phyloP scores from a whole-genome alignment of 257 asterid genomes.

The Vinca minor region DNA sequence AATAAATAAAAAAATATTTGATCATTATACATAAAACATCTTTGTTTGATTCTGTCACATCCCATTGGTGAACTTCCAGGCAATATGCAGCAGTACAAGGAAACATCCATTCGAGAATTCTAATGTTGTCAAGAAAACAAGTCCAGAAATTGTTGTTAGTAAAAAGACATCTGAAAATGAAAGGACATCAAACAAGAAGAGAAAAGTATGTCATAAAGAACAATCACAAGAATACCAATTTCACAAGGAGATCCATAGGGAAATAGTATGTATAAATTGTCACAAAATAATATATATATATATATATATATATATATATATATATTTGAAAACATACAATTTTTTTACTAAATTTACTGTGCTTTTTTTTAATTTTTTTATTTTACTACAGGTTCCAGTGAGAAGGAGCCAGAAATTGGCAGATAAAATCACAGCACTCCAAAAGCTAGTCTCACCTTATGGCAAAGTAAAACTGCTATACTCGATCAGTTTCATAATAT shows the following conservation, averaged over 20 bases:
- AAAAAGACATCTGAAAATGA: slow-evolving; percentile 3
- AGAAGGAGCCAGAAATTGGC: slow-evolving; percentile 50
- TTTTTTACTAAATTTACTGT: too few species aligned
- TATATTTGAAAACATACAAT: too few species aligned
- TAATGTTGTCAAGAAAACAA: slow-evolving; percentile 2
- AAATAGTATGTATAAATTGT: slow-evolving; percentile 9
- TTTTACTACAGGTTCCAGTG: slow-evolving; percentile 13
- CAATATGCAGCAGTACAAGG: slow-evolving; percentile 5
- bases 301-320: too few species aligned
- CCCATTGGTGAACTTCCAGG: neutral
- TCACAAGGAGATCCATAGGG: slow-evolving; percentile 9
- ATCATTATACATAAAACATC: too few species aligned
- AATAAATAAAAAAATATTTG: too few species aligned
- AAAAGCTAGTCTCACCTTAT: slow-evolving; percentile 61
- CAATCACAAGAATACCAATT: slow-evolving; percentile 3
- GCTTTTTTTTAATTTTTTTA: neutral
- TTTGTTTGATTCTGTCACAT: neutral
- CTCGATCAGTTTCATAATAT: too few species aligned
- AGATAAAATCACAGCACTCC: slow-evolving; percentile 52
- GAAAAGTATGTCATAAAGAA: slow-evolving; percentile 12
- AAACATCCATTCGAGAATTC: slow-evolving; percentile 20
- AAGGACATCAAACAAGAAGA: slow-evolving; percentile 15
- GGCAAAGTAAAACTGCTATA: slow-evolving; percentile 39
- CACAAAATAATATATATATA: too few species aligned
- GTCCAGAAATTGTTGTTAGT: neutral